phyloP scores from a whole-genome alignment of 2,329 filamentous ascomycete species.

The Apiospora marii region DNA sequence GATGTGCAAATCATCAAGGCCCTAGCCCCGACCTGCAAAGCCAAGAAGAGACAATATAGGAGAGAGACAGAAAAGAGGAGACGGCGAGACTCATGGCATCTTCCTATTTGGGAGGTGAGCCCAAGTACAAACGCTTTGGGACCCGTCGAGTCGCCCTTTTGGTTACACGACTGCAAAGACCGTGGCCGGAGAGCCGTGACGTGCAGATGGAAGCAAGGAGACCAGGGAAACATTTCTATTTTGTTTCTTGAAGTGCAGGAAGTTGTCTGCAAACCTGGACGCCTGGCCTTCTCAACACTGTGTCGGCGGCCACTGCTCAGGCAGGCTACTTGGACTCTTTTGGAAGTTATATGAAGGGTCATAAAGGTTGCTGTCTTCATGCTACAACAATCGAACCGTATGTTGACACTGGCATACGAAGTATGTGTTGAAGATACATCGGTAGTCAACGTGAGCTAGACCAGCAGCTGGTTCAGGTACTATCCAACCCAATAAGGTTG shows the following conservation, averaged over 20 bases:
- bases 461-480: not conserved
- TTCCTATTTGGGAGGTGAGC: not conserved
- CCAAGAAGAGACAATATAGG: not conserved
- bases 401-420: not conserved
- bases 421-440: too few species aligned
- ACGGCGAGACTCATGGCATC: not conserved
- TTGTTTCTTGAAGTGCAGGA: not conserved
- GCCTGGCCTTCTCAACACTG: not conserved
- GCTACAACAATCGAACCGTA: not conserved
- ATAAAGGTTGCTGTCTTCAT: not conserved
- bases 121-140: not conserved
- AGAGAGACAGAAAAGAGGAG: slow-evolving; percentile 20
- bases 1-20: slow-evolving; percentile 8
- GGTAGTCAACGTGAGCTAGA: not conserved
- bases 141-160: not conserved
- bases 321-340: too few species aligned
- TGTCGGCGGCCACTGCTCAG: not conserved
- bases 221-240: not conserved
- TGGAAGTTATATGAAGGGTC: not conserved
- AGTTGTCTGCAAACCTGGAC: not conserved
- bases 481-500: not conserved
- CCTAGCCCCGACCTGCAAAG: slow-evolving; percentile 10
- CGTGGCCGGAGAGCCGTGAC: not conserved
- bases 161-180: slow-evolving; percentile 6
- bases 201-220: slow-evolving; percentile 14